phyloP scores from a whole-genome alignment of 441 rosid genomes.

The Erodium chrysanthum region DNA sequence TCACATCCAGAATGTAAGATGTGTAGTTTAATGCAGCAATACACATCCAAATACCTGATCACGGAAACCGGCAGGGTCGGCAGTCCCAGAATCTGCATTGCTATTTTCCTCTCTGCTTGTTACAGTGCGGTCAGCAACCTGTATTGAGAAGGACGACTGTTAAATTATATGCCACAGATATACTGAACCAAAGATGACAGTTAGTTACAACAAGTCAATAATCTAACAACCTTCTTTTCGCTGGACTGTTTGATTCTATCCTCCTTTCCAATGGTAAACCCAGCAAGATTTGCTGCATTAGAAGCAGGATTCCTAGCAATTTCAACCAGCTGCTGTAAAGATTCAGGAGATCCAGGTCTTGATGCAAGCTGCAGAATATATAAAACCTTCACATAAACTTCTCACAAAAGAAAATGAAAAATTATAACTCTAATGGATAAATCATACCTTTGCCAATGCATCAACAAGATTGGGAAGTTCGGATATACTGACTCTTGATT shows the following conservation, averaged over 20 bases:
- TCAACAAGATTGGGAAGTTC: slow-evolving; percentile 28
- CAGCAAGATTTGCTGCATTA: slow-evolving; percentile 14
- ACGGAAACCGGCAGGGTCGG: slow-evolving; percentile 26
- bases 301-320: slow-evolving; percentile 24
- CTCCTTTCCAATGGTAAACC: slow-evolving; percentile 19
- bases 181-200: background rate
- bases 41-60: slow-evolving; percentile 22
- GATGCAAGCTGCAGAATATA: slow-evolving; percentile 20
- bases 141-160: background rate
- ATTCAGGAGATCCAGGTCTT: slow-evolving; percentile 23
- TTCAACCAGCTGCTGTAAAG: slow-evolving; percentile 27
- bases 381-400: background rate
- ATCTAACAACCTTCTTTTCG: slow-evolving; percentile 20
- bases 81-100: slow-evolving; percentile 14
- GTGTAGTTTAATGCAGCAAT: background rate
- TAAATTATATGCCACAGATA: background rate
- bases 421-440: background rate
- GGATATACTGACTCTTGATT: slow-evolving; percentile 23
- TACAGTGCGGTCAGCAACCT: slow-evolving; percentile 19
- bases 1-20: background rate
- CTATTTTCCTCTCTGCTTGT: slow-evolving; percentile 19
- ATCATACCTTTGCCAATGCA: slow-evolving; percentile 23
- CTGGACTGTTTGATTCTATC: slow-evolving; percentile 21
- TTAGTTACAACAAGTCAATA: background rate
- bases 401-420: background rate